A percentile compares a stretch with the other conserved stretches of the same genome.
These are phyloP conservation scores for Calamus simplicifolius DNA, from an alignment of 176 grass and related monocot species.

Conservation along the genomic window DNA sequence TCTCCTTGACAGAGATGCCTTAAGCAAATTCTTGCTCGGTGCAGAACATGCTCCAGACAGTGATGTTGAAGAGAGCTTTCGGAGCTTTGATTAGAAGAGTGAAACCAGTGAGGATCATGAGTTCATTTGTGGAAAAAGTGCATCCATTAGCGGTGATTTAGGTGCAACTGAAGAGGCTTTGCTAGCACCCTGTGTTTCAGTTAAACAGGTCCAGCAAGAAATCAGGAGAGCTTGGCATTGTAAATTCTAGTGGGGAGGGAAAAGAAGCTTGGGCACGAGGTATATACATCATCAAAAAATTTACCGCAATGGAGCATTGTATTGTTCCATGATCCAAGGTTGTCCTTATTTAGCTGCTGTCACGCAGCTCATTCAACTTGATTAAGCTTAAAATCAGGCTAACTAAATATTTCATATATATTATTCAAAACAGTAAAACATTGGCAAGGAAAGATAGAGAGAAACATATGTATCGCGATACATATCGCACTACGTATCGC, in stretches of 20 bases:
- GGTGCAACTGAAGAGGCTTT: conserved; percentile 38
- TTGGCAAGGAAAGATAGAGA: too few species aligned
- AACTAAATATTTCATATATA: too few species aligned
- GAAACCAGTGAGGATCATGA: conserved; percentile 21
- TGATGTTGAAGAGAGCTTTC: conserved; percentile 5
- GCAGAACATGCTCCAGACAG: neutral
- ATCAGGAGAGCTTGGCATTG: conserved; percentile 36
- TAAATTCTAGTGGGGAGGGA: conserved; percentile 52
- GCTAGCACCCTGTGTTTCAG: conserved; percentile 85
- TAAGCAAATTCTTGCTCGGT: conserved; percentile 17
- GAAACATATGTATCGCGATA: too few species aligned
- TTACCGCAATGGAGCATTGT: too few species aligned
- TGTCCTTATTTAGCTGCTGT: too few species aligned
- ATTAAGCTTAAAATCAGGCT: too few species aligned
- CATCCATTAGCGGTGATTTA: conserved; percentile 8
- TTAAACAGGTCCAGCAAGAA: conserved; percentile 78
- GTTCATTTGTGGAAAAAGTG: conserved; percentile 18
- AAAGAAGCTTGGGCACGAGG: conserved; percentile 81
- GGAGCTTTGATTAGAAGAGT: conserved; percentile 23
- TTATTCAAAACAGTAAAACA: too few species aligned
- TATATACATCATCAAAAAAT: too few species aligned
- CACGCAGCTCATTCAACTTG: too few species aligned
- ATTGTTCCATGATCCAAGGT: too few species aligned
- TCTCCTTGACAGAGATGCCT: conserved; percentile 40
- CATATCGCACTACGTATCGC: too few species aligned